Percentiles rank a stretch among this genome's conserved stretches.
phyloP scores from a whole-genome alignment of 805 yeast genomes.

The Candida endomychidarum region DNA sequence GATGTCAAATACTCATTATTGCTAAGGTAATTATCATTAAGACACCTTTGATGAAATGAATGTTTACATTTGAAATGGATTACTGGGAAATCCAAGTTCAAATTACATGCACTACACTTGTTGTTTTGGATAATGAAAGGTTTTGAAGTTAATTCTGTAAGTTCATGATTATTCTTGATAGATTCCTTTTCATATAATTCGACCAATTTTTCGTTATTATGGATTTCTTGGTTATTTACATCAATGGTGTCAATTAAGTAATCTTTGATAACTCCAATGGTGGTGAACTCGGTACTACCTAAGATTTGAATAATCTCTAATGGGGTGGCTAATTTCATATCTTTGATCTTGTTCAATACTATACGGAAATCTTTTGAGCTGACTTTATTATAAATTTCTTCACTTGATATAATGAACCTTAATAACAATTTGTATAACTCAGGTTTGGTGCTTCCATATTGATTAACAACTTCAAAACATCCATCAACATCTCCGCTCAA shows the following conservation, averaged over 20 bases:
- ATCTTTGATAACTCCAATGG: constrained; percentile 71
- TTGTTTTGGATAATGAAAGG: constrained; percentile 60
- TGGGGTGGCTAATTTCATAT: constrained; percentile 60
- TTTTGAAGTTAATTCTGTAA: constrained; percentile 48
- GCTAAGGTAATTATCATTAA: constrained; percentile 46
- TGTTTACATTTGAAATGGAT: constrained; percentile 86
- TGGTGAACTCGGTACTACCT: constrained; percentile 52
- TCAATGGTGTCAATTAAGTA: constrained; percentile 63
- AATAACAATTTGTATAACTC: constrained; percentile 67
- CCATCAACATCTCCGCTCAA: constrained; percentile 55
- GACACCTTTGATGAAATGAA: constrained; percentile 80
- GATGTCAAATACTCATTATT: constrained; percentile 11
- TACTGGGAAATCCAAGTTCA: constrained; percentile 70
- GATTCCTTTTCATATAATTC: constrained; percentile 70
- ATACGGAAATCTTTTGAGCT: constrained; percentile 49
- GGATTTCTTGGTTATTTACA: constrained; percentile 60
- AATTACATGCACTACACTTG: constrained; percentile 64
- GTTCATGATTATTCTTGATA: constrained; percentile 47
- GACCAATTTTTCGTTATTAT: constrained; percentile 65
- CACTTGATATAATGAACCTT: constrained; percentile 58
- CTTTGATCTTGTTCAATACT: constrained; percentile 54
- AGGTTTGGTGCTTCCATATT: constrained; percentile 61
- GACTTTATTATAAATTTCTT: constrained; percentile 48
- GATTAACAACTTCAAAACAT: constrained; percentile 56
- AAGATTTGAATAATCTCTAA: constrained; percentile 74